Evolutionary conservation across 768 basidiomycete species (phyloP), one percentile per base, ranked within the genome.

Genomic region (Tricholomella constricta): DNA sequence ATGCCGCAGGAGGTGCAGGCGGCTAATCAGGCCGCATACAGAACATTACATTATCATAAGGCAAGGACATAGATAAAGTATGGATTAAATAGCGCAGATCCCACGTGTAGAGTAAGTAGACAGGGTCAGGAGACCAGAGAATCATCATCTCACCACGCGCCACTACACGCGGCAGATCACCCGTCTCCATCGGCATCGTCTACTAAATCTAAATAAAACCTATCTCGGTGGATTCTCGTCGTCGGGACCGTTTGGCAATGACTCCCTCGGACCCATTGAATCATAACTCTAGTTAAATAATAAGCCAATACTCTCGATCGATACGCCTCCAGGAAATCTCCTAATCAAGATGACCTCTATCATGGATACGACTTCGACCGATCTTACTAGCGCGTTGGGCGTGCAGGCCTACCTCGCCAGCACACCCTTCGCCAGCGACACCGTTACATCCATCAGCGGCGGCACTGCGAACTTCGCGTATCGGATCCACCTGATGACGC

Each of bases 391-490:
- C 20, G 62, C 62, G 55, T 58, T 61, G 17, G 72, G 68, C 34
- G 68, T 76, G 10, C 60, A 69, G 29, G 57, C 52, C 14, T 88
- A 85, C 59, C 72, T 87, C 32, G 50, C 67, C 9, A 52, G 61
- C n/a, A 79, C 80, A 0, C 69, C 75, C 5, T 86, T 82, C 59
- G 73, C 78, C 14, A 72, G 75, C 52, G 42, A 54, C 23, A 64
- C 65, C 22, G 69, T 79, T 22, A 65, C 64, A 6, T 55, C 64
- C 8, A 73, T 88, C 20, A 65, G 71, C 4, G 86, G 85, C 1
- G 86, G 86, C 6, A 45, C 27, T 19, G 73, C 72, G 26, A 88
- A 86, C 66, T 88, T 78, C 64, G 64, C 75, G n/a, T 88, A 75
- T 62, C 78, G 86, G 26, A 61, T 87, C n/a, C 62, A 63, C 27